Evolutionary conservation across 164 flowering plant genomes (phyloP).

Genomic region (Umbilicus rupestris): DNA sequence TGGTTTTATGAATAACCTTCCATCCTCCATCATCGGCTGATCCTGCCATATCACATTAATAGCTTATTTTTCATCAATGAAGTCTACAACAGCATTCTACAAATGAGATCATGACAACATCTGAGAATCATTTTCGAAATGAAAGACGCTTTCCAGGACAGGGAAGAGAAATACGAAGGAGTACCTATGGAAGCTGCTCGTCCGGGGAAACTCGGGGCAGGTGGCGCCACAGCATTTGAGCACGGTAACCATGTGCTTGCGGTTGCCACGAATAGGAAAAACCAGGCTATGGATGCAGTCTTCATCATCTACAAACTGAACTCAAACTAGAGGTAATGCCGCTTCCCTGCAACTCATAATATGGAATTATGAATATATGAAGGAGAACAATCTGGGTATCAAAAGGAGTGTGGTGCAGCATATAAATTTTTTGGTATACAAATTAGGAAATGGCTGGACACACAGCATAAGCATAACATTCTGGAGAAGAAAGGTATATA

Average conservation of each 20-base stretch:
- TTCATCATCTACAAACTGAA: neutral
- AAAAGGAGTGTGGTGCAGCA: neutral
- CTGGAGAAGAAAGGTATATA: neutral
- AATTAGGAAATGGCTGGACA: neutral
- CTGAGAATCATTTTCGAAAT: neutral
- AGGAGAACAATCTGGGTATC: neutral
- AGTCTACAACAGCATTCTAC: neutral
- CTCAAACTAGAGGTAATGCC: too few relatives aligned
- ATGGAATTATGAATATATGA: neutral
- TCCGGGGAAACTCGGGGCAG: neutral
- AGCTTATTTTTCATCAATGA: neutral
- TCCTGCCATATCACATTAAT: neutral
- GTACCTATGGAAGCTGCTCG: neutral
- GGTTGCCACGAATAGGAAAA: neutral
- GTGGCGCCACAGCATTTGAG: neutral
- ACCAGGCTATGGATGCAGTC: neutral
- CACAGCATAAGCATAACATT: slow-evolving; percentile 3
- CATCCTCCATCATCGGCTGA: neutral
- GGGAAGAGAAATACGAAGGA: neutral
- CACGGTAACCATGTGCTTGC: neutral
- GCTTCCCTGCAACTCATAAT: neutral
- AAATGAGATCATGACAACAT: neutral
- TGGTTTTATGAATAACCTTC: neutral
- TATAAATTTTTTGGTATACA: neutral
- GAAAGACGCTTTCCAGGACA: neutral